Conservation (phyloP, 352 stramenopile genomes). For the Phytopythium kandeliae region DNA sequence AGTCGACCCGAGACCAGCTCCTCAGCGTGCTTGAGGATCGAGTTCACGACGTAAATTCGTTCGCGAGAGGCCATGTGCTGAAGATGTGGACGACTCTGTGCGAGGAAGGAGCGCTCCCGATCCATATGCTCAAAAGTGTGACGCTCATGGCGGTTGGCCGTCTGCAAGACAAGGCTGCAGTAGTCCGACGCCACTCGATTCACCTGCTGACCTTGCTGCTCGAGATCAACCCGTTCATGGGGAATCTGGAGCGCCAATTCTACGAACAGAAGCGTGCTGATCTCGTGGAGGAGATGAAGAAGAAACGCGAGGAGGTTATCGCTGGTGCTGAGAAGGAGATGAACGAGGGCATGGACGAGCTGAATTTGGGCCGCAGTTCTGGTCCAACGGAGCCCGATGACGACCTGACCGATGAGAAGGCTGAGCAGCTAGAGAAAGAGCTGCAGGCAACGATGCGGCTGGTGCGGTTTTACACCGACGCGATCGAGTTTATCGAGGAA, state of each 20-base stretch:
- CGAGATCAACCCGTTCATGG: slow-evolving; percentile 94
- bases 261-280: slow-evolving; percentile 83
- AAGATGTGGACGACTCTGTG: slow-evolving; percentile 88
- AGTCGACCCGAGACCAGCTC: slow-evolving; percentile 63
- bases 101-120: slow-evolving; percentile 79
- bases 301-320: slow-evolving; percentile 72
- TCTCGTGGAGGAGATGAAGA: slow-evolving; percentile 53
- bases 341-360: slow-evolving; percentile 42
- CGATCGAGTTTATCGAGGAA: slow-evolving; percentile 90
- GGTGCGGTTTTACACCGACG: slow-evolving; percentile 89
- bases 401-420: slow-evolving; percentile 27
- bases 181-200: slow-evolving; percentile 87
- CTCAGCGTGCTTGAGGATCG: slow-evolving; percentile 88
- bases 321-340: slow-evolving; percentile 73
- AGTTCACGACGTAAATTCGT: slow-evolving; percentile 91
- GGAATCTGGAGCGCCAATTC: slow-evolving; percentile 77
- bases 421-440: slow-evolving; percentile 58
- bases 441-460: slow-evolving; percentile 68
- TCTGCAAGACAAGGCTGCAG: slow-evolving; percentile 91
- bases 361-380: slow-evolving; percentile 9
- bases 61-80: slow-evolving; percentile 87
- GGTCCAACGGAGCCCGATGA: slow-evolving; percentile 3
- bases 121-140: slow-evolving; percentile 77
- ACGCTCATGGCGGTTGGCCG: slow-evolving; percentile 82
- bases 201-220: slow-evolving; percentile 88